A percentile compares a stretch with the other conserved stretches of the same genome.
phyloP scores from a whole-genome alignment of 1,284 basidiomycete genomes.

The Marasmius fiardii region DNA sequence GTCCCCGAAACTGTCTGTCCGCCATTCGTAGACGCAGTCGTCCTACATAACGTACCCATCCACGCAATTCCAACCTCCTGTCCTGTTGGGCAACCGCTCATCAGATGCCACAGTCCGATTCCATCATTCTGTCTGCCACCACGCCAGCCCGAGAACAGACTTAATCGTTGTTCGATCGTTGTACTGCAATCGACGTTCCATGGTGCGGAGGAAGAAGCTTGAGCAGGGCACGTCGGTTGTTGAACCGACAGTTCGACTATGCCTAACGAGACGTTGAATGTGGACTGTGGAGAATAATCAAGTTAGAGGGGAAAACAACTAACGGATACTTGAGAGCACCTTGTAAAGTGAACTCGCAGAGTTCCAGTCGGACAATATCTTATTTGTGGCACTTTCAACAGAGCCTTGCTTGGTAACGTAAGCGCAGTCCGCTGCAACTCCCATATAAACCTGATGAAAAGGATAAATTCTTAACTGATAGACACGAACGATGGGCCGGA shows the following conservation, averaged over 20 bases:
- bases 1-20: constrained; percentile 73
- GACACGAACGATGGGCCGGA: neutral
- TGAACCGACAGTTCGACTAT: constrained; percentile 80
- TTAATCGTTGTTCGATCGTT: constrained; percentile 67
- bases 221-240: constrained; percentile 49
- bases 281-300: constrained; percentile 32
- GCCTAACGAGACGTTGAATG: constrained; percentile 85
- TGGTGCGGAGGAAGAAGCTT: constrained; percentile 41
- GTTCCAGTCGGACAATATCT: constrained; percentile 80
- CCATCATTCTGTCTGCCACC: constrained; percentile 67
- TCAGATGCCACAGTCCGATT: constrained; percentile 86
- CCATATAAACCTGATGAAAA: constrained; percentile 61
- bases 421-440: constrained; percentile 86
- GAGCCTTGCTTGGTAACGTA: constrained; percentile 67
- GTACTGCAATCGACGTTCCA: constrained; percentile 59
- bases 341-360: constrained; percentile 79
- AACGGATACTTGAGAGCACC: constrained; percentile 27
- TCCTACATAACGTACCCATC: constrained; percentile 78
- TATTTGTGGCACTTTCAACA: constrained; percentile 61
- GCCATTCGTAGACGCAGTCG: constrained; percentile 41
- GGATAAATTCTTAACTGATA: neutral
- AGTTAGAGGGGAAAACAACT: neutral
- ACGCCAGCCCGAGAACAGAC: constrained; percentile 82
- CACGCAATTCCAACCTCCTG: constrained; percentile 90
- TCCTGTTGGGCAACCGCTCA: constrained; percentile 86